Base-by-base conservation (phyloP, 768 basidiomycete species). In the Mycena amicta region DNA sequence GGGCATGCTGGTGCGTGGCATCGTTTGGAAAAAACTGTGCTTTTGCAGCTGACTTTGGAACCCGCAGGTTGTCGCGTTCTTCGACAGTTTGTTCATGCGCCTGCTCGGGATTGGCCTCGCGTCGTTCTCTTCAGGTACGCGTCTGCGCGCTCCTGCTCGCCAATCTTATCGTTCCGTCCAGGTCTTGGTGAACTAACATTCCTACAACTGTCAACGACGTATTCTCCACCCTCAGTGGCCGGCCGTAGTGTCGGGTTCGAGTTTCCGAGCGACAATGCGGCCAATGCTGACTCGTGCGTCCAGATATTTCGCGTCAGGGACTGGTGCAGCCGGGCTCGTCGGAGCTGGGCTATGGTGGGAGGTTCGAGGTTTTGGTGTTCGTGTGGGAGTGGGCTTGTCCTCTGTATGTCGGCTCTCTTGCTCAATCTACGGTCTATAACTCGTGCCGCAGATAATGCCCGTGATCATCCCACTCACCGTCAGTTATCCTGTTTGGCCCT, bases 321-420 rank as follows among this genome's bases (percentile, higher is more conserved):
- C 96, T 0, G 96, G 96, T 1, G 93, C 90, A 4, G 96, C 96
- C 0, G 96, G 96, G 0, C 83, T 99, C 1, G 89, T 88, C 1
- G 96, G 96, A 5, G 94, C 96, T 0, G 89, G 90, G 37, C 68
- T 97, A 13, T 98, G 97, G 97, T 98, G 96, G 96, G 80, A 93
- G 62, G 75, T 98, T 3, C 80, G 97, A 20, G 83, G 85, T 1
- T 73, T 96, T 0, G 96, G 97, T 22, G 93, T 99, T 4, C 82
- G 86, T 43, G 66, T 77, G 12, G 97, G 95, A 1, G 86, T 98
- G 23, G 91, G 92, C 2, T 67, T 96, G 22, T 93, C 92, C 11
- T 83, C 92, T 15, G 93, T 93, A 68, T 33, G 89, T 69, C 8
- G 8, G 8, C 57, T 27, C 30, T 50, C 40, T n/a, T 43, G 20